Base-by-base conservation (phyloP, 2,329 filamentous ascomycete genomes). In the Capronia coronata region DNA sequence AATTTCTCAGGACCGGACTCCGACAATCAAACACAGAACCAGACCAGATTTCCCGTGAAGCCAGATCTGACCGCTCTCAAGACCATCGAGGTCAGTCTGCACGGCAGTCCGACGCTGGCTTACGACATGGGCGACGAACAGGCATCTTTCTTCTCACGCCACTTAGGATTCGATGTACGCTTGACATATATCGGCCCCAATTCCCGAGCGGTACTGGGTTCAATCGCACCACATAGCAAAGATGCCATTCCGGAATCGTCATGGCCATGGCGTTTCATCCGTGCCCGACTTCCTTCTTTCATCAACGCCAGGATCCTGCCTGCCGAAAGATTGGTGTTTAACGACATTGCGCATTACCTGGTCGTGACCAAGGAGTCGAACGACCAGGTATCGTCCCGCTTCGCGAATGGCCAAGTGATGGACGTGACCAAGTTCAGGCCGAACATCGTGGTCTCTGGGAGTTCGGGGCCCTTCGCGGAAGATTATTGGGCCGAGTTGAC, bases 361-460 rank as follows among this genome's bases (percentile, higher is more conserved):
- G 46, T 49, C 19, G 40, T 49, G 4, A 49, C 39, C 11, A 27
- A 37, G 29, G 39, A 43, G 27, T 43, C 39, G 19, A 43, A 44
- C 19, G 38, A 34, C 23, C 25, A 49, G 21, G 38, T 49, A 3
- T 23, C 38, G 10, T 51, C 58, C 1, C 57, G 59, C 1, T 50
- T 63, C 9, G 45, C 52, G 6, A 52, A 57, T 2, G 44, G 48
- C 1, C 25, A 54, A 3, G 19, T 40, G 11, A 63, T 65, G 52
- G 63, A 64, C 39, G 55, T 64, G 11, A 60, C 52, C 13, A 62
- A 62, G 34, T 64, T 63, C 22, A 57, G 63, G 2, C 58, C 61
- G 5, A 64, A 64, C 40, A 60, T 64, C 39, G 56, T 63, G 6
- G 55, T 64, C 0, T 54, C 48, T 8, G 58, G 58, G 4, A 48